These are phyloP conservation scores for Chlamydomonas sphaeroides DNA, from an alignment of 139 green algal species.

Conservation along the genomic window DNA sequence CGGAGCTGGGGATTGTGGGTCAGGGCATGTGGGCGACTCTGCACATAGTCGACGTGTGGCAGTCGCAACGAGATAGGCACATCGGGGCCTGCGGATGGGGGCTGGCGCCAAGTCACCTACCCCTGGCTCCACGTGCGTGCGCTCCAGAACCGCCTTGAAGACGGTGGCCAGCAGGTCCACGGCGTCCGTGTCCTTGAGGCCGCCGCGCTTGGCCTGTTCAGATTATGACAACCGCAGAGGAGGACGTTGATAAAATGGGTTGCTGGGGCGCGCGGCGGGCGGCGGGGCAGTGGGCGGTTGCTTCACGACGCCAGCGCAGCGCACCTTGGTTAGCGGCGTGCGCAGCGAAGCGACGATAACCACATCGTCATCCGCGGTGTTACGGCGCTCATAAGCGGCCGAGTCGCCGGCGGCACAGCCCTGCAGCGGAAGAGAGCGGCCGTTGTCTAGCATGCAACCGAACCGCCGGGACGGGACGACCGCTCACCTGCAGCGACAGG, in stretches of 20 bases:
- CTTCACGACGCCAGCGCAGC: not conserved
- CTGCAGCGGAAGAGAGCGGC: slow-evolving; percentile 40
- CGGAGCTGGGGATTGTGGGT: too few species aligned
- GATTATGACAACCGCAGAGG: too few species aligned
- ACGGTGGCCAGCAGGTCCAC: slow-evolving; percentile 92
- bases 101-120: too few species aligned
- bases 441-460: not conserved
- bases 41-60: too few species aligned
- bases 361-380: slow-evolving; percentile 81
- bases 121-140: slow-evolving; percentile 76
- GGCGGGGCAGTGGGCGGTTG: too few species aligned
- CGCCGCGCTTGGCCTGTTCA: slow-evolving; percentile 86
- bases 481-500: slow-evolving; percentile 25
- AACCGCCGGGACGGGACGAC: not conserved
- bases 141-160: slow-evolving; percentile 81
- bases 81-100: too few species aligned
- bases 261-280: too few species aligned
- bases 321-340: slow-evolving; percentile 89
- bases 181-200: slow-evolving; percentile 91
- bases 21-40: too few species aligned
- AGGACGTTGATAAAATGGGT: too few species aligned
- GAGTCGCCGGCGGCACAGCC: slow-evolving; percentile 85
- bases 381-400: slow-evolving; percentile 76
- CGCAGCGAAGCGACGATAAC: slow-evolving; percentile 91
- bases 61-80: too few species aligned